Base-by-base conservation (phyloP, 495 filamentous ascomycete species). In the Neurospora pannonica region DNA sequence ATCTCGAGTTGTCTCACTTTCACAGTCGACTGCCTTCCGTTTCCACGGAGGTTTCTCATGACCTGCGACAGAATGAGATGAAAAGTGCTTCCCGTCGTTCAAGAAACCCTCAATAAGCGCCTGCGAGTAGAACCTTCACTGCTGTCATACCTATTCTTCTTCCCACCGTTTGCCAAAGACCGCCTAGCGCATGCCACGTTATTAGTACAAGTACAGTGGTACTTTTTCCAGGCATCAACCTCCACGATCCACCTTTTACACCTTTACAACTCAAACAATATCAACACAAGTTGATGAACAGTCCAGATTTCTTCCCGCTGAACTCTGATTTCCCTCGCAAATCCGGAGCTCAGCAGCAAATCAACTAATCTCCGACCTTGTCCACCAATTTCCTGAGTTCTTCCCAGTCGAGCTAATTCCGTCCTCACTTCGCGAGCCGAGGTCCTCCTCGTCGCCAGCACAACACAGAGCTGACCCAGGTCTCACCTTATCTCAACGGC, bases 21-120 rank as follows among this genome's bases (percentile, higher is more conserved):
- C 36, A 79, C 76, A 10, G 73, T 84, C 69, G 79, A 85, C 70
- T 75, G 79, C 9, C 75, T n/a, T n/a, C n/a, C n/a, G n/a, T n/a
- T n/a, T n/a, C n/a, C n/a, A n/a, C n/a, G n/a, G n/a, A n/a, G n/a
- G n/a, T n/a, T n/a, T n/a, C n/a, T n/a, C n/a, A n/a, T n/a, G n/a
- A 62, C 54, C 6, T 34, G 2, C 34, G 11, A 28, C 1, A 34
- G 54, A 31, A 31, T 34, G 28, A 9, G 54, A 62, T 62, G 28
- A 34, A 28, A 4, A 62, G 13, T 34, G 13, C 24, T 62, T 62
- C 24, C 8, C 15, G 2, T 19, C n/a, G n/a, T n/a, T n/a, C n/a
- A n/a, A n/a, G n/a, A n/a, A n/a, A n/a, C n/a, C n/a, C n/a, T n/a
- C n/a, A n/a, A n/a, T n/a, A n/a, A n/a, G n/a, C n/a, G n/a, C n/a